phyloP scores from a whole-genome alignment of 2,329 filamentous ascomycete genomes.

The Zalaria sp. region DNA sequence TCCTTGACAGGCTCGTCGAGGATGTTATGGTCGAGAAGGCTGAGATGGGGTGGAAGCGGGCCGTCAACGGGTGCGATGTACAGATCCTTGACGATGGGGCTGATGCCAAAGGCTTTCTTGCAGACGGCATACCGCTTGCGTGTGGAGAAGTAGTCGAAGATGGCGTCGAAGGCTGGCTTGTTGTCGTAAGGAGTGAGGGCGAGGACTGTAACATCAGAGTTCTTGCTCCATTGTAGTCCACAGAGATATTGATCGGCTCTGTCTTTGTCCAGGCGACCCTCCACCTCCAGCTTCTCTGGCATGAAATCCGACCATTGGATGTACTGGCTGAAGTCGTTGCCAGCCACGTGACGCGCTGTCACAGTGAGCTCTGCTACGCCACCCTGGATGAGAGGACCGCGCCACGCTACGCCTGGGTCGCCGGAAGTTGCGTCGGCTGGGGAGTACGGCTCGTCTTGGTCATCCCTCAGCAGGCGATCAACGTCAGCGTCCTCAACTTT shows the following conservation, averaged over 20 bases:
- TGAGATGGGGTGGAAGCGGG: conserved; percentile 68
- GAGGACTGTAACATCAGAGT: conserved; percentile 74
- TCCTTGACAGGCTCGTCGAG: conserved; percentile 60
- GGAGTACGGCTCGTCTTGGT: conserved; percentile 69
- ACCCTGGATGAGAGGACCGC: conserved; percentile 44
- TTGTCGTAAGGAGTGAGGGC: conserved; percentile 51
- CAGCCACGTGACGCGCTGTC: conserved; percentile 70
- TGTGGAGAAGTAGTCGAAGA: conserved; percentile 78
- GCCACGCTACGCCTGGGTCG: conserved; percentile 64
- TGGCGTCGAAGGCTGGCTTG: conserved; percentile 49
- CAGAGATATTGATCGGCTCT: conserved; percentile 87
- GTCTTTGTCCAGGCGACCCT: conserved; percentile 66
- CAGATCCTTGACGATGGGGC: conserved; percentile 63
- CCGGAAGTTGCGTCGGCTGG: conserved; percentile 54
- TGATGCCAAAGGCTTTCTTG: conserved; percentile 47
- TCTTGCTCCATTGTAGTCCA: conserved; percentile 65
- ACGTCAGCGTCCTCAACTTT: conserved; percentile 69
- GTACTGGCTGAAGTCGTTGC: conserved; percentile 57
- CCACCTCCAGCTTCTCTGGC: conserved; percentile 54
- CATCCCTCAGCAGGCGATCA: conserved; percentile 71
- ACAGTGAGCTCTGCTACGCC: conserved; percentile 30
- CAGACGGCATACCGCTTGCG: conserved; percentile 82
- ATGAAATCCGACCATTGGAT: conserved; percentile 65
- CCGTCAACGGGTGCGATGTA: conserved; percentile 79
- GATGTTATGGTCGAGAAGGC: conserved; percentile 72